Conservation (phyloP, 2,329 filamentous ascomycete genomes). For the Diaporthe vaccinii region DNA sequence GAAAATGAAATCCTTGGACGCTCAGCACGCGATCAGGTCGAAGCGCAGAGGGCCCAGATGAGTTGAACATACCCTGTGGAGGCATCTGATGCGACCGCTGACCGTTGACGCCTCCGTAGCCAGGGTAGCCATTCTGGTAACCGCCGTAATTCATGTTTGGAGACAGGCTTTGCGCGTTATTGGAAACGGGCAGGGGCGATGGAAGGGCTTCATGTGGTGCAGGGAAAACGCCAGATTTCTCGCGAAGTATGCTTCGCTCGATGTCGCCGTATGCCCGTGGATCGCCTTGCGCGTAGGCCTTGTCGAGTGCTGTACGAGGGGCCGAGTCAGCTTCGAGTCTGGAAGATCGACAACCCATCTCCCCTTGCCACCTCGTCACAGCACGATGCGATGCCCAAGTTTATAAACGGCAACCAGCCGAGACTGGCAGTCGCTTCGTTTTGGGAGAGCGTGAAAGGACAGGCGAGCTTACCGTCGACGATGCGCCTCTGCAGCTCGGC, state of each 20-base stretch:
- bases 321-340: conserved; percentile 30
- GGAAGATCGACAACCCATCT: conserved; percentile 6
- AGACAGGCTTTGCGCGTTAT: conserved; percentile 30
- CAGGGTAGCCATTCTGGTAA: conserved; percentile 35
- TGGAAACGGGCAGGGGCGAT: conserved; percentile 25
- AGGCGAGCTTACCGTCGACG: conserved; percentile 75
- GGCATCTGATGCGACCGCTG: conserved; percentile 35
- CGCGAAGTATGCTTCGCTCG: conserved; percentile 36
- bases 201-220: conserved; percentile 27
- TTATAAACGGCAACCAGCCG: not conserved
- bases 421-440: not conserved
- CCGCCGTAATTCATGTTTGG: conserved; percentile 35
- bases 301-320: conserved; percentile 35
- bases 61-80: conserved; percentile 36
- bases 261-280: conserved; percentile 27
- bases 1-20: conserved; percentile 58
- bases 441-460: not conserved
- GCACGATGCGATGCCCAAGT: not conserved
- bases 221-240: conserved; percentile 32
- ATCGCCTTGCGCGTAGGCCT: conserved; percentile 35
- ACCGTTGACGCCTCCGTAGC: conserved; percentile 33
- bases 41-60: not conserved
- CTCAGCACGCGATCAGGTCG: conserved; percentile 36
- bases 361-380: not conserved
- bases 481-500: conserved; percentile 84